Evolutionary conservation across 192 early-diverging fungal genomes (phyloP), one percentile per base, ranked within the genome.

Genomic region (Gigaspora rosea): DNA sequence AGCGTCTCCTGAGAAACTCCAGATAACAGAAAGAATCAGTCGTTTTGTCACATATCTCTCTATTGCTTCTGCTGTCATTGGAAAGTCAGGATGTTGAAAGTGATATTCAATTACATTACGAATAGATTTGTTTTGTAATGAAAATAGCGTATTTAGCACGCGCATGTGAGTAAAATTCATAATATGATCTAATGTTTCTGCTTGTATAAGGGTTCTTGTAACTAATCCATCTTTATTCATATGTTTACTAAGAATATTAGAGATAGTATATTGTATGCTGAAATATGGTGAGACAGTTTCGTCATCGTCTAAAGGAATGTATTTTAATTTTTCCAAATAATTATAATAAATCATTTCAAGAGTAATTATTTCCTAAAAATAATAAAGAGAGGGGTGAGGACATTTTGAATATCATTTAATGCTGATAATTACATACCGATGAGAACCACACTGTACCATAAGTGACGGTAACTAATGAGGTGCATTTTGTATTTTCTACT

Each of bases 401-500:
- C 27, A 27, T 1, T n/a, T 27, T 0, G 27, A 27, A 27, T 27
- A 27, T 27, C 1, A 27, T 27, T 27, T 27, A 27, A 27, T 27
- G 1, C 27, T 27, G 1, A 27, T 27, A 27, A 27, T 27, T 27
- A 27, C 27, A 27, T 27, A 27, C 27, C 52, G 52, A 56, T 1
- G 52, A 94, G 81, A 98, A 99, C 97, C 97, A 99, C 56, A 99
- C 95, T 97, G 99, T 99, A 81, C 98, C 98, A 83, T 97, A 99
- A n/a, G n/a, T n/a, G n/a, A 51, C 98, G 95, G 98, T 99, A 57
- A 97, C 98, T 32, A 96, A 87, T 8, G 97, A 99, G 13, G 98
- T 97, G 71, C 98, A 97, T 71, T 94, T 92, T 70, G 99, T 84
- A n/a, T 93, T 96, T 76, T 99, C 97, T n/a, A 99, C 98, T 84